These are phyloP conservation scores for Lachnum nothofagi DNA, from an alignment of 2,329 filamentous ascomycete genomes.

Conservation along the genomic window DNA sequence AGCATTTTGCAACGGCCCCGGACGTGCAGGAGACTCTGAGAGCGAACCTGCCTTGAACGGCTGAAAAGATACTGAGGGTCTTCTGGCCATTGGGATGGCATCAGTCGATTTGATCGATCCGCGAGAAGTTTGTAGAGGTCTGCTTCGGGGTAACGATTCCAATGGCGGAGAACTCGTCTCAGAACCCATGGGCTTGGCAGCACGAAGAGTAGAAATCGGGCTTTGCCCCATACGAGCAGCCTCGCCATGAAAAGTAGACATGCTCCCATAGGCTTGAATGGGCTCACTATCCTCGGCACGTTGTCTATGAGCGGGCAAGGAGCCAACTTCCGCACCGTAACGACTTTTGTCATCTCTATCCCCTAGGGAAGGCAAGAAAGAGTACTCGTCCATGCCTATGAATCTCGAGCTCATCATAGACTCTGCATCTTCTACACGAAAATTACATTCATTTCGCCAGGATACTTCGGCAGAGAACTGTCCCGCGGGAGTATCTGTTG, in stretches of 20 bases:
- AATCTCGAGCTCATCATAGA: constrained; percentile 87
- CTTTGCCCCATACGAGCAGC: constrained; percentile 73
- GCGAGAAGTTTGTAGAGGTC: constrained; percentile 30
- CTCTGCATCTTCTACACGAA: constrained; percentile 87
- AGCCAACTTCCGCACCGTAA: constrained; percentile 57
- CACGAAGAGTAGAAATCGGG: constrained; percentile 75
- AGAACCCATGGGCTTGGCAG: constrained; percentile 57
- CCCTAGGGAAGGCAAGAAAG: constrained; percentile 72
- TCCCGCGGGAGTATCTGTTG: constrained; percentile 81
- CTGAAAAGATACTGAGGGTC: constrained; percentile 83
- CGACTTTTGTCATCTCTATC: constrained; percentile 33
- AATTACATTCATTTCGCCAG: constrained; percentile 84
- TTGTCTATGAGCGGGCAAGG: constrained; percentile 63
- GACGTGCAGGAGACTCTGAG: constrained; percentile 72
- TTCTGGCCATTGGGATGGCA: constrained; percentile 49
- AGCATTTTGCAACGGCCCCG: constrained; percentile 20
- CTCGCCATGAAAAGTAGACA: constrained; percentile 85
- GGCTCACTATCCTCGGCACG: constrained; percentile 49
- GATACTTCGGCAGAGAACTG: constrained; percentile 75
- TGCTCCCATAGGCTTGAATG: constrained; percentile 79
- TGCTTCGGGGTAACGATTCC: constrained; percentile 41
- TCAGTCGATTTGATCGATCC: constrained; percentile 43
- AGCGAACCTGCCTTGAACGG: constrained; percentile 94
- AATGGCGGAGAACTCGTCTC: constrained; percentile 55
- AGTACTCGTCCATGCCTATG: constrained; percentile 83